phyloP scores from a whole-genome alignment of 768 basidiomycete species.

The Candolleomyces aberdarensis region DNA sequence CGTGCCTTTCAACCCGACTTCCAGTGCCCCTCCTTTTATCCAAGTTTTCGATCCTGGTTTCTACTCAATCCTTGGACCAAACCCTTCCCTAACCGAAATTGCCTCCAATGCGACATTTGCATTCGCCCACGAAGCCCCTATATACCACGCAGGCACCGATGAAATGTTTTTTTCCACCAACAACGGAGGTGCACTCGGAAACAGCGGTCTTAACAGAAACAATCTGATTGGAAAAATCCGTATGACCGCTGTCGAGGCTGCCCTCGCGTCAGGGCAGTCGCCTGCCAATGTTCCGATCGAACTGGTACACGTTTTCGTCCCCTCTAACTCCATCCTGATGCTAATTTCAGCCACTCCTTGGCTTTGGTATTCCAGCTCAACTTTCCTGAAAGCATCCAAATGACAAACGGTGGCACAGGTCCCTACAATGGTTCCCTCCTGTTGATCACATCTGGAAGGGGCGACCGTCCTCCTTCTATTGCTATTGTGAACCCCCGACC shows the following conservation, averaged over 20 bases:
- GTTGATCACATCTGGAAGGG: constrained; percentile 65
- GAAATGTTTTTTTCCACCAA: constrained; percentile 73
- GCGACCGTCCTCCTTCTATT: constrained; percentile 56
- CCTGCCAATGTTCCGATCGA: constrained; percentile 49
- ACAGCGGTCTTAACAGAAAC: constrained; percentile 61
- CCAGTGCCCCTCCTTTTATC: constrained; percentile 57
- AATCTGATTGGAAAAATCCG: constrained; percentile 62
- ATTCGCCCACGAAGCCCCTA: constrained; percentile 77
- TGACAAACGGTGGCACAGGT: constrained; percentile 70
- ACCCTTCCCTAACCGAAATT: constrained; percentile 57
- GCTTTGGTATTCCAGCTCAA: constrained; percentile 40
- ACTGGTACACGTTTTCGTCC: constrained; percentile 25
- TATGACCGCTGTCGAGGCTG: constrained; percentile 50
- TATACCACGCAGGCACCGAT: constrained; percentile 65
- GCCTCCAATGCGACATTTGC: constrained; percentile 60
- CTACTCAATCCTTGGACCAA: constrained; percentile 52
- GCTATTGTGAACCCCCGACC: constrained; percentile 60
- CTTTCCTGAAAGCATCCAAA: constrained; percentile 56
- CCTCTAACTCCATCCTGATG: background rate
- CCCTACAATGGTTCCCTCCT: constrained; percentile 57
- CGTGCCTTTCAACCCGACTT: constrained; percentile 58
- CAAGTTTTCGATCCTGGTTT: constrained; percentile 51
- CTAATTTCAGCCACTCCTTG: background rate
- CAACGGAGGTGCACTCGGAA: constrained; percentile 61
- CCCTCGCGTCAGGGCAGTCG: constrained; percentile 30